Evolutionary conservation across 2,329 filamentous ascomycete species (phyloP), one percentile per base, ranked within the genome.

Genomic region (Monilinia laxa): DNA sequence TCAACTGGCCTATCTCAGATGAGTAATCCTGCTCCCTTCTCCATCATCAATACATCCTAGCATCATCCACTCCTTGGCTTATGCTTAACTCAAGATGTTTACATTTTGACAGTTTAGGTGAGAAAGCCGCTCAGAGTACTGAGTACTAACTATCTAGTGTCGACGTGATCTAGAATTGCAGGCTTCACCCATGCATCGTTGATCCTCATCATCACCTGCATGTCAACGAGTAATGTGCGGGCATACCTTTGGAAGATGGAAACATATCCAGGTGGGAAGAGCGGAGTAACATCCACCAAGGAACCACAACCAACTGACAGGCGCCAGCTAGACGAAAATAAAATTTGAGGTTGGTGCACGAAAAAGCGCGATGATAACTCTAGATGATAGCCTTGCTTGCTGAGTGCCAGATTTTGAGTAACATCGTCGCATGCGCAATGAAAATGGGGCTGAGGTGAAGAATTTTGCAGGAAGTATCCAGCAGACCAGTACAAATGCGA

Each of bases 141-240:
- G 16, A 42, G 40, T 42, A 1, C 12, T 35, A 35, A 16, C 14
- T 42, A 16, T 42, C 57, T 45, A 42, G 35, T 45, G 25, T 23
- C 25, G 47, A 52, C 47, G 35, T 51, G 47, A 51, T 65, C 55
- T 53, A 65, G 38, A 12, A 25, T 20, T 54, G 54, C 64, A 65
- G 25, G 64, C 64, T 65, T 45, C 31, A 65, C 31, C 64, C 55
- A 65, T 62, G 64, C 56, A 42, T 49, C 35, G 55, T 65, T 62
- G 63, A 65, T 59, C 53, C 40, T 59, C 63, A 65, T 59, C 63
- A 65, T 52, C 14, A 62, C 51, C 63, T 65, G 63, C 63, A 65
- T 31, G 64, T 65, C 64, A 65, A 65, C 64, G 55, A 65, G 64
- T 60, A 65, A 65, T 65, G 47, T 51, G 64, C 38, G 64, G 38